phyloP scores from a whole-genome alignment of 345 rosid genomes.

The Laguncularia racemosa region DNA sequence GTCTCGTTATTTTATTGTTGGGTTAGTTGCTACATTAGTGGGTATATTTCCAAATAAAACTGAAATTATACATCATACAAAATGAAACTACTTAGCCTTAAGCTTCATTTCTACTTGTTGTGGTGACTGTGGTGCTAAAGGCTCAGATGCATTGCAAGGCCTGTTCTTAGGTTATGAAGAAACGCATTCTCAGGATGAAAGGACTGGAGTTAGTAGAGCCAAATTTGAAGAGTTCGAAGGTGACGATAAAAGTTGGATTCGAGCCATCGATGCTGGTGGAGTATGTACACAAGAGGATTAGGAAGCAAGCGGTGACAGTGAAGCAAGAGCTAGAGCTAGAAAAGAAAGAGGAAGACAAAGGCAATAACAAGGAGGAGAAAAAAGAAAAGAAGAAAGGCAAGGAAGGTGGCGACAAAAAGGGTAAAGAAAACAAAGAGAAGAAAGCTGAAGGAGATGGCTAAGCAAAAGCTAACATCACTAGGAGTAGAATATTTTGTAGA shows the following conservation, averaged over 20 bases:
- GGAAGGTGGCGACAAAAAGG: constrained; percentile 17
- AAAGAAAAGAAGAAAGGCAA: constrained; percentile 27
- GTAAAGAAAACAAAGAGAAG: constrained; percentile 15
- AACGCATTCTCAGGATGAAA: constrained; percentile 83
- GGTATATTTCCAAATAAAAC: constrained; percentile 81
- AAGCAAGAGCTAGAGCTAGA: constrained; percentile 40
- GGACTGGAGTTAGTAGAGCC: constrained; percentile 93
- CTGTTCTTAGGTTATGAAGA: constrained; percentile 79
- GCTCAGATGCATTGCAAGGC: constrained; percentile 97
- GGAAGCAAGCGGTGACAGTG: constrained; percentile 69
- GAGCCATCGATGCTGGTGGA: constrained; percentile 65
- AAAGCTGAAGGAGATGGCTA: constrained; percentile 14
- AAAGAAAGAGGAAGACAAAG: constrained; percentile 26
- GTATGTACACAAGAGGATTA: constrained; percentile 60
- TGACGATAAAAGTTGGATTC: constrained; percentile 77
- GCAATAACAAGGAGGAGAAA: constrained; percentile 26
- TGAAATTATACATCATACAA: too few species aligned
- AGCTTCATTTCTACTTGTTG: too few species aligned
- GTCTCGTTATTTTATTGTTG: constrained; percentile 58
- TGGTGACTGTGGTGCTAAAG: constrained; percentile 54
- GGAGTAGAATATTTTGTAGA: too few species aligned
- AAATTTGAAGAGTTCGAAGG: constrained; percentile 80
- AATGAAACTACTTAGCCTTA: too few species aligned
- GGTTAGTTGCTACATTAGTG: constrained; percentile 61
- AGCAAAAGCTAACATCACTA: constrained; percentile 9